phyloP scores from a whole-genome alignment of 2,329 filamentous ascomycete genomes.

The Colletotrichum orchidophilum region DNA sequence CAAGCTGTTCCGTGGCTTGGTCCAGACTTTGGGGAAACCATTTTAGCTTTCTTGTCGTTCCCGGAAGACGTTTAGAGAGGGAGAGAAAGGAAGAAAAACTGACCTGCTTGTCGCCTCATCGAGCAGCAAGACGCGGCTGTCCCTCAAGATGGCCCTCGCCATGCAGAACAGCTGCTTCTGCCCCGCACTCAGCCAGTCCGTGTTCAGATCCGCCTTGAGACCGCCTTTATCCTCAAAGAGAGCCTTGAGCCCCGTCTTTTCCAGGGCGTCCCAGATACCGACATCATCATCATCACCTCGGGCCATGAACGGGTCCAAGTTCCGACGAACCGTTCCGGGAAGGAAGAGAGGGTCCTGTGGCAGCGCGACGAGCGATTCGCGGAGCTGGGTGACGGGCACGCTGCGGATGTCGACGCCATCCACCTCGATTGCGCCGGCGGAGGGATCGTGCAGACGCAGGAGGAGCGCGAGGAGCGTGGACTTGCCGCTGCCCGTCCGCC shows the following conservation, averaged over 20 bases:
- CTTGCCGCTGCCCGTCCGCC: slow-evolving; percentile 51
- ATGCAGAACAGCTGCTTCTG: slow-evolving; percentile 46
- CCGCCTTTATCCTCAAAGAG: slow-evolving; percentile 50
- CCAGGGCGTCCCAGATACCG: slow-evolving; percentile 53
- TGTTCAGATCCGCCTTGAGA: slow-evolving; percentile 46
- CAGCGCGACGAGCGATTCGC: slow-evolving; percentile 50
- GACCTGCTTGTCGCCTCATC: slow-evolving; percentile 52
- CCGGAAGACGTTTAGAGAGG: slow-evolving; percentile 24
- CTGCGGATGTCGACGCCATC: slow-evolving; percentile 51
- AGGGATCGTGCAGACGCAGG: slow-evolving; percentile 57
- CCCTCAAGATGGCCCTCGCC: slow-evolving; percentile 42
- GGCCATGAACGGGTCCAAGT: slow-evolving; percentile 54
- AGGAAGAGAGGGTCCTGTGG: slow-evolving; percentile 63
- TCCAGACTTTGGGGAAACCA: slow-evolving; percentile 40
- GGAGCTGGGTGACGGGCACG: slow-evolving; percentile 37
- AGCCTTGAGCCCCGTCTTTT: slow-evolving; percentile 56
- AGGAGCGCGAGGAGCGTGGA: slow-evolving; percentile 52
- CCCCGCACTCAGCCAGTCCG: slow-evolving; percentile 43
- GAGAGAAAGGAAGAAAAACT: neutral
- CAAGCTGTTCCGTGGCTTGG: slow-evolving; percentile 42
- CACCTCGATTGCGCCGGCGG: slow-evolving; percentile 51
- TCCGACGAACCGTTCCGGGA: slow-evolving; percentile 56
- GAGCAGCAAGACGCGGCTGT: slow-evolving; percentile 40
- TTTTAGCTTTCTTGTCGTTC: slow-evolving; percentile 11
- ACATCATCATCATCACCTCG: slow-evolving; percentile 47